Evolutionary conservation across 768 basidiomycete genomes (phyloP), one percentile per base, ranked within the genome.

Genomic region (Sistotremastrum suecicum): DNA sequence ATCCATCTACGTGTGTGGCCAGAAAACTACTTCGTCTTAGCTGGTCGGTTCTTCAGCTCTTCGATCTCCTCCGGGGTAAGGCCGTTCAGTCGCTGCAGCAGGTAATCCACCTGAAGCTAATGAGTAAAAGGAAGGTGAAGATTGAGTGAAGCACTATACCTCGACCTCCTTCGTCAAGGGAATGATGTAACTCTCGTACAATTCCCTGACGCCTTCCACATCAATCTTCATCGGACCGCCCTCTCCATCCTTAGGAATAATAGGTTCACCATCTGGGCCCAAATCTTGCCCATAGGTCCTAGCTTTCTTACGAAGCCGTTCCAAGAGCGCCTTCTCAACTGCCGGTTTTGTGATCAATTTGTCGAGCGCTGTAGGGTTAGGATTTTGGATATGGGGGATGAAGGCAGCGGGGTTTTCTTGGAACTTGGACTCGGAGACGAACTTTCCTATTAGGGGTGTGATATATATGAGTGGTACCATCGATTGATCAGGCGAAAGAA

Each of bases 361-460:
- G 5, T 84, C 88, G 20, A 99, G 72, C 5, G 79, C 83, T 37
- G 74, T 63, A 11, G 77, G 75, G 60, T 98, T 83, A 6, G 80
- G 80, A 3, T 72, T 72, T 35, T 73, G 72, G 56, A 99, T 99
- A 63, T 92, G 90, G 0, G 92, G 91, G 47, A 99, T 74, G 63
- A 97, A 99, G 7, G 80, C 78, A 34, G 80, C 68, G 12, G 95
- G 94, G 50, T 86, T 69, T 32, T 77, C 73, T n/a, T 72, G 60
- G 68, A 99, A 99, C 60, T 99, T 99, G 30, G 87, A 86, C 64
- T 99, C 95, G 4, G 92, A 90, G 4, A 99, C 95, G 60, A 99
- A 99, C 71, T 97, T 98, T 47, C 95, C 94, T 99, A 58, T 6
- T 31, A 5, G 28, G 4, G 31, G 8, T 10, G 34, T 28, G 3